Conservation (phyloP, 257 asterid species). For the Voacanga thouarsii region DNA sequence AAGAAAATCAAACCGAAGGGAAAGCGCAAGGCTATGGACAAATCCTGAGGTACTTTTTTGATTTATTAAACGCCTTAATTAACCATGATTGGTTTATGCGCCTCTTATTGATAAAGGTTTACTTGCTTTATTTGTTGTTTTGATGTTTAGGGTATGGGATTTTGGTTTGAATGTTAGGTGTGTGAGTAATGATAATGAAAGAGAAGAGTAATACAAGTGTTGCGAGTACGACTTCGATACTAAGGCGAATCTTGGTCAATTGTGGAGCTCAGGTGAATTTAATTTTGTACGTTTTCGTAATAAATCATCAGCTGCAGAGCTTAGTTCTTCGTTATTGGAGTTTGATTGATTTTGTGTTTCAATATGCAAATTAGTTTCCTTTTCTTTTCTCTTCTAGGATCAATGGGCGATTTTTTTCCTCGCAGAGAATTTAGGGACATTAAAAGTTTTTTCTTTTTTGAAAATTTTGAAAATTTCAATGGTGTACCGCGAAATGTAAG, state of each 20-base stretch:
- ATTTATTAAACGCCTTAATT: background rate
- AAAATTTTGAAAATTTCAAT: background rate
- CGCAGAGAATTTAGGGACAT: background rate
- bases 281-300: background rate
- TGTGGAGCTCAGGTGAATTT: constrained; percentile 75
- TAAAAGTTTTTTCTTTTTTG: background rate
- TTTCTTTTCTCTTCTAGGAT: background rate
- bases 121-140: background rate
- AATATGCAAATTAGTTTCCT: background rate
- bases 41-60: background rate
- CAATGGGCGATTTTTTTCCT: background rate
- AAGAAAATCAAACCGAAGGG: background rate
- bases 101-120: background rate
- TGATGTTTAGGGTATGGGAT: background rate
- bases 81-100: too few species aligned
- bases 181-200: constrained; percentile 52
- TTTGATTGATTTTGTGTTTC: background rate
- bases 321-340: background rate
- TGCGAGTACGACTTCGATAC: constrained; percentile 46
- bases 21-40: background rate
- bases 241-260: constrained; percentile 57
- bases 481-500: background rate
- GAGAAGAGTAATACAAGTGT: constrained; percentile 57
- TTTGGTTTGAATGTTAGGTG: constrained; percentile 7
- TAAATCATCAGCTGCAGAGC: background rate